Conservation (phyloP, 1,284 basidiomycete genomes). For the Anthracocystis panici-leucophaei region DNA sequence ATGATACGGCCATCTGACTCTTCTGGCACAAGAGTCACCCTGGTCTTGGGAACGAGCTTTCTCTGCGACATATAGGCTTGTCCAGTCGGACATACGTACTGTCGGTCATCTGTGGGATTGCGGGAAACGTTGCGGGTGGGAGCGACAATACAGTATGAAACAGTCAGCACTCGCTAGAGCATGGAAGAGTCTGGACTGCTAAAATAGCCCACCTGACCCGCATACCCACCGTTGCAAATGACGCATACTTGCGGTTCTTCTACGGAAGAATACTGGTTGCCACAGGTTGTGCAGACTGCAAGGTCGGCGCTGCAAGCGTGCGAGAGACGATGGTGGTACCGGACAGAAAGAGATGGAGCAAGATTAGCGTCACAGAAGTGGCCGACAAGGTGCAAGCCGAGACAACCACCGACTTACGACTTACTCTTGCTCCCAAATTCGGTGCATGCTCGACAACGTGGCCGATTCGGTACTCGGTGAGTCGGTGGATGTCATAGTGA, state of each 20-base stretch:
- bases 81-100: constrained; percentile 31
- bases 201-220: background rate
- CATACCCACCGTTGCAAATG: constrained; percentile 38
- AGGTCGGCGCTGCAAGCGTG: constrained; percentile 28
- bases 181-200: background rate
- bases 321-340: background rate
- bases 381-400: constrained; percentile 6
- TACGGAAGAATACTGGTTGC: constrained; percentile 25
- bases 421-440: constrained; percentile 37
- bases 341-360: background rate
- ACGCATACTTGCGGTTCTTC: constrained; percentile 30
- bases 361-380: constrained; percentile 1
- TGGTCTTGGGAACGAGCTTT: constrained; percentile 25
- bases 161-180: background rate
- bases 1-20: constrained; percentile 29
- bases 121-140: background rate
- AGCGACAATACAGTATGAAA: background rate
- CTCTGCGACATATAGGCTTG: constrained; percentile 33
- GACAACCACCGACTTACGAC: constrained; percentile 18
- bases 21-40: constrained; percentile 31
- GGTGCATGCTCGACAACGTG: constrained; percentile 13
- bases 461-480: background rate
- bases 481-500: background rate
- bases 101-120: constrained; percentile 26
- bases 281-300: constrained; percentile 42